Base-by-base conservation (phyloP, 1,139 yeast genomes). In the Sugiyamaella neomexicana region DNA sequence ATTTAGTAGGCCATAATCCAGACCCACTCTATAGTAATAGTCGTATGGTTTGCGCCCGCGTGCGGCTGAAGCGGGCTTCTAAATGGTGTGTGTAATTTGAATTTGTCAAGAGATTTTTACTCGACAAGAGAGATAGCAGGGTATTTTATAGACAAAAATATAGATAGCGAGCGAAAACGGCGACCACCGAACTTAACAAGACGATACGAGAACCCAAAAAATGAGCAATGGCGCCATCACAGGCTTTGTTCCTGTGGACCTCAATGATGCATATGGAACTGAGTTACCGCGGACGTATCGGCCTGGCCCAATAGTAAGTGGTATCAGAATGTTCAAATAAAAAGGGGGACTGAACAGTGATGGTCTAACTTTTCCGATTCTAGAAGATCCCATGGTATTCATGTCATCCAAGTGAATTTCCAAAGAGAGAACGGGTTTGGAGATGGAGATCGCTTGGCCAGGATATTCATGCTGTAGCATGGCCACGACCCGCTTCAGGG, bases 351-450 rank as follows among this genome's bases (percentile, higher is more conserved):
- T 6, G 34, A n/a, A 8, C 7, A 17, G 8, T 17, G n/a, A 17
- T 10, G 12, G 27, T n/a, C 38, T 46, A 16, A 39, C 44, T n/a
- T 20, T 17, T 37, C n/a, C n/a, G n/a, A 15, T 13, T 9, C 16
- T 39, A 53, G 56, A 34, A n/a, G 23, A 29, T 50, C 16, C 61
- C 61, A 42, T 58, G 61, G 61, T 58, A 52, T 40, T 50, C 51
- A 23, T 55, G 59, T 39, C 48, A 44, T 13, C 53, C 53, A 6
- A 25, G 44, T 4, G 55, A 54, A 23, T 58, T 59, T 16, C 57
- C 46, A 15, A 52, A 58, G 40, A 15, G 57, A 39, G 46, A 55
- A 25, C 25, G 47, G 39, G 36, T 36, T 38, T 42, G 54, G 46
- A 39, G 46, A 32, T 45, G 50, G 34, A 47, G 37, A 36, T 20